A percentile compares a stretch with the other conserved stretches of the same genome.
Conservation (phyloP, 1,284 basidiomycete genomes). For the Cryptococcus hybrid region DNA sequence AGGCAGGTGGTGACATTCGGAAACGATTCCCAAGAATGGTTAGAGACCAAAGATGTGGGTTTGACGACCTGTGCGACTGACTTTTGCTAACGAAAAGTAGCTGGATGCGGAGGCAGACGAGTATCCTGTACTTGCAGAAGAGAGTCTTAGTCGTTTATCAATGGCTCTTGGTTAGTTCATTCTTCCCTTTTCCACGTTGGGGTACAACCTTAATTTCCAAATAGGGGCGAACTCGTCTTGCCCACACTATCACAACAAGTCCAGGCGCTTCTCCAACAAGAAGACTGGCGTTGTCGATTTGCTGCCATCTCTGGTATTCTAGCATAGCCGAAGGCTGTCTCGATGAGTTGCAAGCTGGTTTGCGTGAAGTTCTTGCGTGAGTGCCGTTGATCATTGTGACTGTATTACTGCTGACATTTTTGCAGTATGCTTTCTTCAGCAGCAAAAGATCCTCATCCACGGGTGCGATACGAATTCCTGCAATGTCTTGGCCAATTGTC, state of each 20-base stretch:
- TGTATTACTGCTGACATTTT: constrained; percentile 20
- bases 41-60: constrained; percentile 66
- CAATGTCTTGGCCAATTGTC: constrained; percentile 83
- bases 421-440: constrained; percentile 72
- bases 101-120: constrained; percentile 68
- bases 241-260: constrained; percentile 74
- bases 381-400: neutral
- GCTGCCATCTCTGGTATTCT: constrained; percentile 64
- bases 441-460: constrained; percentile 72
- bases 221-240: constrained; percentile 61
- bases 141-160: constrained; percentile 70
- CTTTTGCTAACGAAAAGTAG: constrained; percentile 31
- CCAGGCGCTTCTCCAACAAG: constrained; percentile 66
- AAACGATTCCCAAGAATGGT: constrained; percentile 62
- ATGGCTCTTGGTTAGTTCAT: constrained; percentile 60
- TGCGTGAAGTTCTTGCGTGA: constrained; percentile 17
- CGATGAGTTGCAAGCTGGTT: constrained; percentile 16
- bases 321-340: constrained; percentile 31
- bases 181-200: neutral
- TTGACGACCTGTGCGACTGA: neutral
- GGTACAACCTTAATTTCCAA: constrained; percentile 2
- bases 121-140: constrained; percentile 72
- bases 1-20: constrained; percentile 43
- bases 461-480: constrained; percentile 78
- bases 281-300: constrained; percentile 75